phyloP scores from a whole-genome alignment of 176 grass and related monocot species.

The Areca catechu region DNA sequence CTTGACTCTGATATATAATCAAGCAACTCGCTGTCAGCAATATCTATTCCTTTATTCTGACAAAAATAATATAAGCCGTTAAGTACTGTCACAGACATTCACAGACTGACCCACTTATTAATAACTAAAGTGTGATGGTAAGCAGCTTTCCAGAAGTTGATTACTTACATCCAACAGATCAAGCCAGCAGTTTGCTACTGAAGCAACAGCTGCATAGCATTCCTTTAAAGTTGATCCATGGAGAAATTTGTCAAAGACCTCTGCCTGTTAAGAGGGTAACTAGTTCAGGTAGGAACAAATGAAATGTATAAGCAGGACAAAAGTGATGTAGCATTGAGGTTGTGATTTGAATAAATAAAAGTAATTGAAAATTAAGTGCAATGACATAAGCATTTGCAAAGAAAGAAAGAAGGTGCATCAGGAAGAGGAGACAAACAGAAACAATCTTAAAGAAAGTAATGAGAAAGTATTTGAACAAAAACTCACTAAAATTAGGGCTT shows the following conservation, averaged over 20 bases:
- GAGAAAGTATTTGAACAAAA: too few relatives aligned
- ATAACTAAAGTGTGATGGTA: background rate
- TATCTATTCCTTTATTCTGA: conserved; percentile 95
- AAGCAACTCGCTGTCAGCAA: conserved; percentile 89
- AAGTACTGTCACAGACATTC: conserved; percentile 20
- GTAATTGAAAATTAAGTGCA: too few relatives aligned
- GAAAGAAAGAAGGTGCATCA: too few relatives aligned
- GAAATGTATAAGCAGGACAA: too few relatives aligned
- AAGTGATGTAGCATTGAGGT: too few relatives aligned
- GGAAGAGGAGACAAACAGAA: too few relatives aligned
- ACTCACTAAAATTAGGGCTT: too few relatives aligned
- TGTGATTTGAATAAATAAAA: too few relatives aligned
- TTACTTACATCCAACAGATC: conserved; percentile 83
- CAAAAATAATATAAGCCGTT: conserved; percentile 12
- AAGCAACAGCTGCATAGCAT: conserved; percentile 94
- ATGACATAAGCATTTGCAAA: too few relatives aligned
- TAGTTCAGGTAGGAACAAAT: background rate
- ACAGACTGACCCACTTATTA: conserved; percentile 2
- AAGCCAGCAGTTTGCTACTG: conserved; percentile 91
- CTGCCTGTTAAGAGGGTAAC: conserved; percentile 48
- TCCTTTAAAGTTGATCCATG: conserved; percentile 91
- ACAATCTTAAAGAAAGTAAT: too few relatives aligned
- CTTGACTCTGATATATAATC: conserved; percentile 92
- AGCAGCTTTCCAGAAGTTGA: too few relatives aligned
- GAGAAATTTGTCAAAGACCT: conserved; percentile 98